Base-by-base conservation (phyloP, 805 yeast species). In the Danielozyma ontarioensis region DNA sequence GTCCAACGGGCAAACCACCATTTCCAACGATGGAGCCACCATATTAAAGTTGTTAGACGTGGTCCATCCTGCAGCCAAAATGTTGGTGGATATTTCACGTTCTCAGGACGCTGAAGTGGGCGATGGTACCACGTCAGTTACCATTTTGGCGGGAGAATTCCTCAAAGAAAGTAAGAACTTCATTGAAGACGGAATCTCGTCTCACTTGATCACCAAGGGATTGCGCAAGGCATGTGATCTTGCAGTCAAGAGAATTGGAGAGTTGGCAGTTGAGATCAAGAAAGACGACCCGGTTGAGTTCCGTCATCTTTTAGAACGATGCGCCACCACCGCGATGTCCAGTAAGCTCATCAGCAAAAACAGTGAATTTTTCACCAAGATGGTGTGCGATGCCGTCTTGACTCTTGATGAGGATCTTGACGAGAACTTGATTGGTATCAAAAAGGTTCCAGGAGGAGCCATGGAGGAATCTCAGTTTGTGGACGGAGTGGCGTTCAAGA, bases 41-140 rank as follows among this genome's bases (percentile, higher is more conserved):
- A 90, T 93, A 48, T 69, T 93, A 57, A 86, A 83, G 55, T 70
- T 93, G 36, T 65, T 93, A 45, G 98, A 93, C 53, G 94, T 93
- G 35, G 96, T 93, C 17, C 98, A 93, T 53, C 98, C 99, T 7
- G 98, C 99, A 8, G 98, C 98, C 10, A 88, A 87, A 59, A 89
- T 90, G 39, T 68, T 90, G 46, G 98, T 90, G 34, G 95, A 90
- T 56, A 84, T 90, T 37, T 84, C 96, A 13, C 82, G 94, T 57
- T 88, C 95, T 3, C 98, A 90, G 65, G 98, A 90, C 57, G 95
- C 94, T 39, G 97, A 90, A 60, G 96, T 93, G 44, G 98, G 98
- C 39, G 98, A 90, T 63, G 98, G 98, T 45, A 90, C 98, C 28
- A 90, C 98, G 1, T 83, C 96, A 18, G 98, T 90, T 14, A 85